Conservation (phyloP, 2,329 filamentous ascomycete species). For the Penicillium hesseltinei region DNA sequence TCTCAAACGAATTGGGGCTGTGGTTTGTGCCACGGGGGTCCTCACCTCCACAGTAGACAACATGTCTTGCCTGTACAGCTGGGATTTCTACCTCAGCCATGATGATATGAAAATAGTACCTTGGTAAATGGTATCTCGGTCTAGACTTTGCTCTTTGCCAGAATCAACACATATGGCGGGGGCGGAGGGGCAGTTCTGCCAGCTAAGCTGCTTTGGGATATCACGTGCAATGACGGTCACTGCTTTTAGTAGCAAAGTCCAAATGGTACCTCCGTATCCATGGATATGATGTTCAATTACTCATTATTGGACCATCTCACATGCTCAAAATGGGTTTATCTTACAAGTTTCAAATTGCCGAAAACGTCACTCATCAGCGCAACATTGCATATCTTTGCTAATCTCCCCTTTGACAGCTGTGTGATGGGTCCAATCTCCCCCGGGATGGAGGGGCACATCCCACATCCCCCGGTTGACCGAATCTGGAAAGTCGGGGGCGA, state of each 20-base stretch:
- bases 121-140: neutral
- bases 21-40: constrained; percentile 8
- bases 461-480: neutral
- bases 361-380: neutral
- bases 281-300: neutral
- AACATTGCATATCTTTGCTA: constrained; percentile 1
- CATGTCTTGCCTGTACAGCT: constrained; percentile 48
- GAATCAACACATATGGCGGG: constrained; percentile 10
- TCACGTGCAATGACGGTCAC: constrained; percentile 1
- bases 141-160: constrained; percentile 1
- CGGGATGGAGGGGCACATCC: neutral
- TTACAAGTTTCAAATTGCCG: neutral
- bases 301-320: neutral
- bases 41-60: constrained; percentile 63
- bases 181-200: constrained; percentile 12
- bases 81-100: constrained; percentile 29
- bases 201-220: constrained; percentile 6
- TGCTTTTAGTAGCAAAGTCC: too few relatives aligned
- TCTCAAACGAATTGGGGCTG: neutral
- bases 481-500: neutral
- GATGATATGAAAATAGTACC: neutral
- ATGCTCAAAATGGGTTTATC: neutral
- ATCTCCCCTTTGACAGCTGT: neutral
- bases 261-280: neutral
- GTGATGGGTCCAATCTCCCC: neutral